Evolutionary conservation across 2,329 filamentous ascomycete genomes (phyloP).

Genomic region (Arthrobotrys pseudoclavata): DNA sequence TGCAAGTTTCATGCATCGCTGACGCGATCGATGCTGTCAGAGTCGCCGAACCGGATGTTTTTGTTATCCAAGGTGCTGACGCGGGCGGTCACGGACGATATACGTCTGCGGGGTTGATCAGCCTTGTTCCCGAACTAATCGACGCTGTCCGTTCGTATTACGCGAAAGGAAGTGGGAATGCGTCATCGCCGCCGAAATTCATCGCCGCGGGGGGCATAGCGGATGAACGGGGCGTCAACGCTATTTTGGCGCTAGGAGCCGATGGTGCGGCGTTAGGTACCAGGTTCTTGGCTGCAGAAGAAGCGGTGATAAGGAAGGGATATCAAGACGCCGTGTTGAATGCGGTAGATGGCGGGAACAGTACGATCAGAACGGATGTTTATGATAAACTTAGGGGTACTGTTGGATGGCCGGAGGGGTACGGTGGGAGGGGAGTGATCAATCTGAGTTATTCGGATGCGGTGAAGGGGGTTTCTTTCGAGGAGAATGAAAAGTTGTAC

Average conservation of each 20-base stretch:
- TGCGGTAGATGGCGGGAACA: conserved; percentile 70
- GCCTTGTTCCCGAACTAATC: conserved; percentile 65
- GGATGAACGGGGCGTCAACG: conserved; percentile 65
- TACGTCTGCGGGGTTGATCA: conserved; percentile 64
- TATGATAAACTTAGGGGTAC: conserved; percentile 72
- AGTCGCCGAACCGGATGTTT: conserved; percentile 63
- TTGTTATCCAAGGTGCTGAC: conserved; percentile 66
- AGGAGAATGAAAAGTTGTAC: conserved; percentile 68
- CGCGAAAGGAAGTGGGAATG: background rate
- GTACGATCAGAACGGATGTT: conserved; percentile 69
- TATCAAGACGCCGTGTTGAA: conserved; percentile 69
- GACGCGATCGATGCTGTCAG: conserved; percentile 63
- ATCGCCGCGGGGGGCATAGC: conserved; percentile 65
- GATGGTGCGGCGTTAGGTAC: conserved; percentile 70
- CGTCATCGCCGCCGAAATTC: conserved; percentile 26
- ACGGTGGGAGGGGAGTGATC: conserved; percentile 73
- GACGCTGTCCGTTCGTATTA: conserved; percentile 62
- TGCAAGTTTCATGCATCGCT: conserved; percentile 65
- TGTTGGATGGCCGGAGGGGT: conserved; percentile 72
- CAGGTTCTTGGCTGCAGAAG: conserved; percentile 68
- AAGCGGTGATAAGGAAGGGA: conserved; percentile 68
- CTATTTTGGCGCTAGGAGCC: conserved; percentile 65
- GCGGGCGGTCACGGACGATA: conserved; percentile 66
- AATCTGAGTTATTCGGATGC: conserved; percentile 71
- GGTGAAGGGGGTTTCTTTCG: conserved; percentile 65